Conservation (phyloP, 106 monocot genomes). For the Phalaenopsis equestris region DNA sequence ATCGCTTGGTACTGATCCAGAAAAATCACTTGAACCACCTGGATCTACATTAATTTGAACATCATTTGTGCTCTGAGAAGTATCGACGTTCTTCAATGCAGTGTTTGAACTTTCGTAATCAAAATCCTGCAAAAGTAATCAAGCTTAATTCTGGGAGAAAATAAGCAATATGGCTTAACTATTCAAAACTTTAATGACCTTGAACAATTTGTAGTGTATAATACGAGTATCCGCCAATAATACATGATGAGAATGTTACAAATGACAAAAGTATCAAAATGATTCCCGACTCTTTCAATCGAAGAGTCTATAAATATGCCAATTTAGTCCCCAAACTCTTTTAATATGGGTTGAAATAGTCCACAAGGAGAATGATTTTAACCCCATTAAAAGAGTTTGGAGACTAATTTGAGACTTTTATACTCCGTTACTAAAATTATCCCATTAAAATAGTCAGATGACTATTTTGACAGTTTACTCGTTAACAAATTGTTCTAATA, state of each 20-base stretch:
- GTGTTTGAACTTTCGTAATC: conserved; percentile 18
- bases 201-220: not conserved
- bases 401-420: too few relatives aligned
- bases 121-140: conserved; percentile 33
- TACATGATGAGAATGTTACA: not conserved
- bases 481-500: too few relatives aligned
- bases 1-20: conserved; percentile 10
- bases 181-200: not conserved
- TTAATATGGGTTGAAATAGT: too few relatives aligned
- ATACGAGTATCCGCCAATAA: not conserved
- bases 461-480: too few relatives aligned
- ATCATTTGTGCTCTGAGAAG: conserved; percentile 18
- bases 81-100: conserved; percentile 12
- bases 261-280: not conserved
- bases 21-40: conserved; percentile 14
- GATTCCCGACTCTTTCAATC: too few relatives aligned
- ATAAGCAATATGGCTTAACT: not conserved
- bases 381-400: too few relatives aligned
- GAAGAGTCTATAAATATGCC: too few relatives aligned
- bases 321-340: too few relatives aligned
- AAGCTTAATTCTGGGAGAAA: not conserved
- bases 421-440: too few relatives aligned
- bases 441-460: too few relatives aligned
- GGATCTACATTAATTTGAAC: conserved; percentile 12
- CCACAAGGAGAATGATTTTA: too few relatives aligned